A percentile compares a stretch with the other conserved stretches of the same genome.
Evolutionary conservation across 2,329 filamentous ascomycete genomes (phyloP).

Genomic region (Fusarium newnesense): DNA sequence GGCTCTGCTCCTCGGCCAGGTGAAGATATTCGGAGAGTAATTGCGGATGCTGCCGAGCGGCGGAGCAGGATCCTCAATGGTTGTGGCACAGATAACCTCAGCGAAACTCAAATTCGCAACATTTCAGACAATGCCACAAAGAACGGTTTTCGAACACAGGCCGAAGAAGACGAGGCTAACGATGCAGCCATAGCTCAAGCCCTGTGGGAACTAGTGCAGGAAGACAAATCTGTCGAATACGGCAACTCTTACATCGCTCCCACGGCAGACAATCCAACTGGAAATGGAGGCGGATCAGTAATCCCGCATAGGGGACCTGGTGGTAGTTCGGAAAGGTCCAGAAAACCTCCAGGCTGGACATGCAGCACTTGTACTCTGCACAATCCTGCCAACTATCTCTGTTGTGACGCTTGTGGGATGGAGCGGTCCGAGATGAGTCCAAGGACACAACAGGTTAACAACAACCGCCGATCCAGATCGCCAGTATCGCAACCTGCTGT

Average conservation of each 20-base stretch:
- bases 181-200: constrained; percentile 87
- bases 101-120: constrained; percentile 72
- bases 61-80: constrained; percentile 75
- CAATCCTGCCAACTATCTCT: constrained; percentile 62
- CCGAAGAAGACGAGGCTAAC: constrained; percentile 89
- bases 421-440: constrained; percentile 48
- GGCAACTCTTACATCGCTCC: constrained; percentile 63
- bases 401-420: constrained; percentile 66
- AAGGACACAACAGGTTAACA: constrained; percentile 23
- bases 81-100: constrained; percentile 78
- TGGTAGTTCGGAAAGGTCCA: constrained; percentile 6
- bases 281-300: constrained; percentile 52
- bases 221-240: constrained; percentile 72
- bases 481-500: constrained; percentile 36
- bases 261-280: constrained; percentile 63
- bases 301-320: constrained; percentile 30
- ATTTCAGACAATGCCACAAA: constrained; percentile 71
- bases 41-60: constrained; percentile 76
- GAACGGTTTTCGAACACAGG: constrained; percentile 83
- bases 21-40: constrained; percentile 76
- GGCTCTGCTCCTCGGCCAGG: constrained; percentile 65
- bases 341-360: constrained; percentile 55
- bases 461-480: constrained; percentile 32
- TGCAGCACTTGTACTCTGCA: constrained; percentile 67
- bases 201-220: constrained; percentile 85